These are phyloP conservation scores for Porodaedalea pini DNA, from an alignment of 1,284 basidiomycete species.

Conservation along the genomic window DNA sequence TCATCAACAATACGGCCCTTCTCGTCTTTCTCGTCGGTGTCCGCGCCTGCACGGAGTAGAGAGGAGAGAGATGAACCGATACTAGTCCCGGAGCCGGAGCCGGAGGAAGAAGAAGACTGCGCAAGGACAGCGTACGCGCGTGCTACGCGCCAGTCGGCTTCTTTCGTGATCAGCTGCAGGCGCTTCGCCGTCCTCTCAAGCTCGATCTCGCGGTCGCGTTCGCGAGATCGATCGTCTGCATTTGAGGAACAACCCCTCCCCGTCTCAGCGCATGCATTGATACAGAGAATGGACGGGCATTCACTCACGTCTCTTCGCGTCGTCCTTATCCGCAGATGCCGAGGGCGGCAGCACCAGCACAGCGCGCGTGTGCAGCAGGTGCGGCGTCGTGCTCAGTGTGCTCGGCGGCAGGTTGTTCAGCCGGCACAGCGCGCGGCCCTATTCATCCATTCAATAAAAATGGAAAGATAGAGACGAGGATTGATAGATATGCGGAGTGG, in stretches of 20 bases:
- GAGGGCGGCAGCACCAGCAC: constrained; percentile 50
- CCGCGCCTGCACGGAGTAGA: neutral
- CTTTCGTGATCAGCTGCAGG: constrained; percentile 63
- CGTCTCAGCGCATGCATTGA: too few relatives aligned
- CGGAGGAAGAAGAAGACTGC: constrained; percentile 22
- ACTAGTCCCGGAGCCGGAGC: constrained; percentile 21
- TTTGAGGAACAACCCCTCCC: constrained; percentile 1
- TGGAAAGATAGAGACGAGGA: neutral
- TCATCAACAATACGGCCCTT: constrained; percentile 19
- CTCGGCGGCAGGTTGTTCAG: constrained; percentile 63
- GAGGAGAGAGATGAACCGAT: neutral
- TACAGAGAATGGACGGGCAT: constrained; percentile 15
- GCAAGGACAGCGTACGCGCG: constrained; percentile 67
- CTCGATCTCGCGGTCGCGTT: constrained; percentile 40
- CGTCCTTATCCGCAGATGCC: constrained; percentile 16
- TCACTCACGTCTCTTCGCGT: neutral
- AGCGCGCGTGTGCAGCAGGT: constrained; percentile 66
- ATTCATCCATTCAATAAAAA: neutral
- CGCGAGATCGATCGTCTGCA: constrained; percentile 31
- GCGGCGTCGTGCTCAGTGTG: constrained; percentile 66
- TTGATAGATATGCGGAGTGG: too few relatives aligned
- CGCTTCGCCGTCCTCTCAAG: constrained; percentile 56
- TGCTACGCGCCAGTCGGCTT: constrained; percentile 61
- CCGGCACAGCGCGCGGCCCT: constrained; percentile 58
- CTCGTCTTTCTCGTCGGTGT: constrained; percentile 22